Evolutionary conservation across 2,329 filamentous ascomycete genomes (phyloP), one percentile per base, ranked within the genome.

Genomic region (Aspergillus sp.): DNA sequence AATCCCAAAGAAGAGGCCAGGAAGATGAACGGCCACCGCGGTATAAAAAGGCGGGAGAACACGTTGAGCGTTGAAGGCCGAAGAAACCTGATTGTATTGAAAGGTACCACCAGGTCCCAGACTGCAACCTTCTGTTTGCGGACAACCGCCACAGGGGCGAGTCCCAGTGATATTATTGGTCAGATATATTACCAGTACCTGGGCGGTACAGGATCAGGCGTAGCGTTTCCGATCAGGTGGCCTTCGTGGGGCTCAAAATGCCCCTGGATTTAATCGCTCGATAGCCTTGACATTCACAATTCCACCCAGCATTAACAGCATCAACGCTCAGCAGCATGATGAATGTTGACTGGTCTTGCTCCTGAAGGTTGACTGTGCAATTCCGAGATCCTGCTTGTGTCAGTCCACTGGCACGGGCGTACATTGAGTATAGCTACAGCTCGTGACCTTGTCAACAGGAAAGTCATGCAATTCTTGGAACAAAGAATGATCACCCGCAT

Each of bases 31-130:
- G 59, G 60, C 23, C 21, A 41, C 37, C 25, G 17, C 48, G 47
- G 35, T 58, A 58, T 58, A 58, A 63, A 60, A 61, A 60, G 57
- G 57, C 58, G 62, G 67, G 62, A 66, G 67, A 69, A 69, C 68
- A 70, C 64, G 67, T 69, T 66, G 67, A 66, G 52, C 40, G 27
- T 21, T 52, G 8, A 40, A 41, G 37, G n/a, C 41, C 14, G 15
- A 11, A 58, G 62, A 62, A 64, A 65, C 65, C 65, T 62, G 63
- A 65, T 64, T 64, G 50, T 46, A 55, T 45, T 46, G 46, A 51
- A 51, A 45, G 41, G 52, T 58, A 58, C 52, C 56, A 58, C 21
- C 48, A 52, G 43, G 49, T 31, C 27, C 47, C 41, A 23, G 39
- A 52, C 33, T 52, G 49, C 39, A 45, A 57, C 51, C 41, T 54